These are phyloP conservation scores for Wakefieldia striispora DNA, from an alignment of 768 basidiomycete species.

Conservation along the genomic window DNA sequence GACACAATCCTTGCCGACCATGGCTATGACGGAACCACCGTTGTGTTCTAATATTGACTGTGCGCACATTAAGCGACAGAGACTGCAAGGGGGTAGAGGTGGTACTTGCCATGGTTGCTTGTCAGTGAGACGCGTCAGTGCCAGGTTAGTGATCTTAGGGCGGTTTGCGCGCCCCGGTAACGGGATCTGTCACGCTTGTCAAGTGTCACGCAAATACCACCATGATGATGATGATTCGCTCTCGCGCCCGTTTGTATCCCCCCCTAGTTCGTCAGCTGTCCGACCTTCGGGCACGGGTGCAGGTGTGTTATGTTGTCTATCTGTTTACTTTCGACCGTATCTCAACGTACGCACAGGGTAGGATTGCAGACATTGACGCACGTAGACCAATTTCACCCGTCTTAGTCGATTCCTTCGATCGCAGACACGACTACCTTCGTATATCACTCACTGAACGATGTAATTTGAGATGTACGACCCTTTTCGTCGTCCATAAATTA, in stretches of 20 bases:
- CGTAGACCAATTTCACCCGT: slow-evolving; percentile 46
- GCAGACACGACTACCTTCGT: slow-evolving; percentile 82
- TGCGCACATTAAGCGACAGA: slow-evolving; percentile 1
- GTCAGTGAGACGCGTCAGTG: slow-evolving; percentile 20
- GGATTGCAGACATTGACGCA: slow-evolving; percentile 54
- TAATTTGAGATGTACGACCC: slow-evolving; percentile 72
- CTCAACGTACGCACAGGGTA: slow-evolving; percentile 39
- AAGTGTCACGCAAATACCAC: background rate
- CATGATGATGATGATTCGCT: slow-evolving; percentile 6
- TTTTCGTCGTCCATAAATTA: background rate
- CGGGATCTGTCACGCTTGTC: slow-evolving; percentile 10
- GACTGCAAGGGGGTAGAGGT: background rate
- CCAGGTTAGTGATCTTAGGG: background rate
- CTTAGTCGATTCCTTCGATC: slow-evolving; percentile 63
- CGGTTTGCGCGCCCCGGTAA: slow-evolving; percentile 22
- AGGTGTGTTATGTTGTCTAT: slow-evolving; percentile 13
- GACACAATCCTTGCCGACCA: slow-evolving; percentile 98
- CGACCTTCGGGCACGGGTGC: slow-evolving; percentile 14
- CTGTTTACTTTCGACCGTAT: background rate
- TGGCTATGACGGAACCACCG: slow-evolving; percentile 98
- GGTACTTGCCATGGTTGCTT: slow-evolving; percentile 23
- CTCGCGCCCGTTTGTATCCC: slow-evolving; percentile 4
- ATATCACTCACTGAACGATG: slow-evolving; percentile 86
- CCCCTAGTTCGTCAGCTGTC: slow-evolving; percentile 12
- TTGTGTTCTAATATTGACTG: slow-evolving; percentile 92